These are phyloP conservation scores for Calocera viscosa DNA, from an alignment of 768 basidiomycete genomes.

Conservation along the genomic window DNA sequence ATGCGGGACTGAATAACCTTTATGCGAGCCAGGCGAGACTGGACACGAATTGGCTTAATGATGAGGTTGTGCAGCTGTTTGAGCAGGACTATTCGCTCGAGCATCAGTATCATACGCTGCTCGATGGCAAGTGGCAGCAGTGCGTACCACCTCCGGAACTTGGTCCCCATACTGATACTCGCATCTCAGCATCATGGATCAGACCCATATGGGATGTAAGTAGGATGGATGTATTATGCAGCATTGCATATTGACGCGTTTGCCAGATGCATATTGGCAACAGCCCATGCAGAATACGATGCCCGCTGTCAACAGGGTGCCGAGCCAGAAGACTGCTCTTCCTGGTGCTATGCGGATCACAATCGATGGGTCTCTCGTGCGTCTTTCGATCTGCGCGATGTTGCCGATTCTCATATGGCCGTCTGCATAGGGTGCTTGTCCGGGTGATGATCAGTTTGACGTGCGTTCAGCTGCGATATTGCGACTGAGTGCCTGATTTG, in stretches of 20 bases:
- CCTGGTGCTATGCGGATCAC: slow-evolving; percentile 51
- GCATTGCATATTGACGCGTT: too few relatives aligned
- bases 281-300: slow-evolving; percentile 43
- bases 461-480: background rate
- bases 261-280: slow-evolving; percentile 11
- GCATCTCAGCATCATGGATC: background rate
- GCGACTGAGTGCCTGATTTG: background rate
- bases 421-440: background rate
- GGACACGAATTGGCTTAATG: slow-evolving; percentile 46
- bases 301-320: slow-evolving; percentile 41
- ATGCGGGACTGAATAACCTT: slow-evolving; percentile 47
- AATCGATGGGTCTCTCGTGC: slow-evolving; percentile 46
- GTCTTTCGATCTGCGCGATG: slow-evolving; percentile 10
- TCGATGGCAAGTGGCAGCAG: slow-evolving; percentile 34
- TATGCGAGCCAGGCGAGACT: slow-evolving; percentile 51
- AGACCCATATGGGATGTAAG: slow-evolving; percentile 46
- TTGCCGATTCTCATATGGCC: background rate
- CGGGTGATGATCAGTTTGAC: background rate
- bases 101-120: slow-evolving; percentile 43
- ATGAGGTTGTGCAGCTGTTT: slow-evolving; percentile 38
- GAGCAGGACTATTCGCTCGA: slow-evolving; percentile 53
- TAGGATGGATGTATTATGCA: too few relatives aligned
- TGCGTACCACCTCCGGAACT: background rate
- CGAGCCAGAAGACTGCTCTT: slow-evolving; percentile 43
- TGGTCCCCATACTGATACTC: background rate